Base-by-base conservation (phyloP, 139 green algal species). In the Micractinium conductrix region DNA sequence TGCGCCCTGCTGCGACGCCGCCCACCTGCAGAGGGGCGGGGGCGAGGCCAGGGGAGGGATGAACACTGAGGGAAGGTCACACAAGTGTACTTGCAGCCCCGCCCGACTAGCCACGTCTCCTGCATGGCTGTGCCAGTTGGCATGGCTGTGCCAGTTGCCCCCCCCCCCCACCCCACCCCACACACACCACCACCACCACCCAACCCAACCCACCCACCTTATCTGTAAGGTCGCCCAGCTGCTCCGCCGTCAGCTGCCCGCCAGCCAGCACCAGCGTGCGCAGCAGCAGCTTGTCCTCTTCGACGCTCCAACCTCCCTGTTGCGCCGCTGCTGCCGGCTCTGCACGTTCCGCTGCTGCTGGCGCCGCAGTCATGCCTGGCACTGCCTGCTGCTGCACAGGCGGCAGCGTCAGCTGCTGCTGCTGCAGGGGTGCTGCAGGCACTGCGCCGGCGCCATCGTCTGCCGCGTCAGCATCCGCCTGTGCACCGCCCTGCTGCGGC, bases 261-360 rank as follows among this genome's bases (percentile, higher is more conserved):
- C 62, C 74, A 2, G 69, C 44, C 22, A 30, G 48, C 48, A 88
- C 55, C 50, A 82, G 38, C 16, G 78, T 45, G 21, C 35, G 73
- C 55, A 88, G 78, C 84, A 88, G 53, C 69, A 80, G 40, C 58
- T 68, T 84, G 63, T 88, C 84, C 69, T 88, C 62, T 21, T 22
- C 75, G 10, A 42, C 43, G 17, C 28, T 65, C 74, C 74, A 87
- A 22, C 19, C 14, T 0, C n/a, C 74, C 58, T 21, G 26, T 26
- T 50, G 42, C 42, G 26, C 28, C 22, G 30, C 53, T 4, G 33
- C 28, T 16, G 22, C 53, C 37, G 53, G 8, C 19, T 7, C 53
- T 58, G 45, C 33, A 50, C 12, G 33, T 53, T 24, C n/a, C 44
- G 28, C 6, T 28, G 45, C 74, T 81, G 55, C 37, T 28, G 55